phyloP scores from a whole-genome alignment of 2,329 filamentous ascomycete species.

The Aschersonia sp. region DNA sequence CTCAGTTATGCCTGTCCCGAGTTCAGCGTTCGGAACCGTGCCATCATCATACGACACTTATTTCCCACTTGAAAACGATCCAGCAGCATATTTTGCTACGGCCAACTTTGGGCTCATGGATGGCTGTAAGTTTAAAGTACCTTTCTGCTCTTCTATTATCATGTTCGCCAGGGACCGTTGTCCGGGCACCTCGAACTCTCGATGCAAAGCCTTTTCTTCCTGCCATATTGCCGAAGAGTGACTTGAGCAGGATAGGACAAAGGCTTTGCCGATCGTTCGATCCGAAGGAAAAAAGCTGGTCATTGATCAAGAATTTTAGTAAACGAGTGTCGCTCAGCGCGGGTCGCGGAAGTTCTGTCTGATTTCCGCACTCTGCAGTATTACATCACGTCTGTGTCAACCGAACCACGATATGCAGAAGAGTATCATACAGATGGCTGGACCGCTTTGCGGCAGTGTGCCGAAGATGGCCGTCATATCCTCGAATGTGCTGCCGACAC shows the following conservation, averaged over 20 bases:
- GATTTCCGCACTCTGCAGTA: slow-evolving; percentile 50
- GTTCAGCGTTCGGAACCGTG: not conserved
- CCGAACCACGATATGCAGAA: slow-evolving; percentile 36
- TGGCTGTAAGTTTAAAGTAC: slow-evolving; percentile 9
- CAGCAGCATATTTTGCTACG: not conserved
- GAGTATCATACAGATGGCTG: slow-evolving; percentile 53
- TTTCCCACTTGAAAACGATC: slow-evolving; percentile 1
- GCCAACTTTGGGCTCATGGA: slow-evolving; percentile 9
- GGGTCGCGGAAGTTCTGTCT: slow-evolving; percentile 46
- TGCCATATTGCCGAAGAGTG: too few species aligned
- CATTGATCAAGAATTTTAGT: slow-evolving; percentile 22
- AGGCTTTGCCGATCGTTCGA: too few species aligned
- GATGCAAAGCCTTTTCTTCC: too few species aligned
- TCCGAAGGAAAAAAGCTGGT: not conserved
- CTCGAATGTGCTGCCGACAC: slow-evolving; percentile 50
- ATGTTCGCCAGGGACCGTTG: too few species aligned
- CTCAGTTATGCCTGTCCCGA: slow-evolving; percentile 2
- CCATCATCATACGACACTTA: not conserved
- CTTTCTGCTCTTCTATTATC: not conserved
- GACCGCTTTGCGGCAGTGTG: slow-evolving; percentile 46
- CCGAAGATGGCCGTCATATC: slow-evolving; percentile 48
- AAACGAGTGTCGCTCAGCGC: slow-evolving; percentile 42
- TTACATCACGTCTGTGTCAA: slow-evolving; percentile 43
- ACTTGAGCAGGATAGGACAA: too few species aligned
- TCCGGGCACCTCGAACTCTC: too few species aligned